These are phyloP conservation scores for Glycine soja DNA, from an alignment of 306 rosid genomes.

Conservation along the genomic window DNA sequence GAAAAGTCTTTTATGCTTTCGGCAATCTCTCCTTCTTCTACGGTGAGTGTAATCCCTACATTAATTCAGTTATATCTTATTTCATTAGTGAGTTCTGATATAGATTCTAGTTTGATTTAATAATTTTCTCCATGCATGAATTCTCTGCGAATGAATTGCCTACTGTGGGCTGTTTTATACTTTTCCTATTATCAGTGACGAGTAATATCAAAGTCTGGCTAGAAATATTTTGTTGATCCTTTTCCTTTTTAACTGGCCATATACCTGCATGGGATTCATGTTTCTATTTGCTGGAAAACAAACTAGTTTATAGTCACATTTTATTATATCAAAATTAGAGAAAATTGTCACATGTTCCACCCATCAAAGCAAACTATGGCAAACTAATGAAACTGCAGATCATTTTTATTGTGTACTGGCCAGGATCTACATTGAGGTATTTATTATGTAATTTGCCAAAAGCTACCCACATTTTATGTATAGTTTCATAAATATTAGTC, in stretches of 20 bases:
- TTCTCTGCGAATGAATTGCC: conserved; percentile 7
- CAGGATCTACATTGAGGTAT: conserved; percentile 27
- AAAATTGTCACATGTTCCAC: conserved; percentile 21
- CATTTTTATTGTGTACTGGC: conserved; percentile 4
- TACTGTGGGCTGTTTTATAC: conserved; percentile 9
- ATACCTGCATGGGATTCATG: conserved; percentile 14
- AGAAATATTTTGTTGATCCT: conserved; percentile 15
- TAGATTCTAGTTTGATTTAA: conserved; percentile 18
- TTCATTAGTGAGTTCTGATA: background rate
- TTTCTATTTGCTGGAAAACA: conserved; percentile 10
- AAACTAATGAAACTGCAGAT: conserved; percentile 1
- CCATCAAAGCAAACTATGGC: conserved; percentile 20
- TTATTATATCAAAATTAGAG: background rate
- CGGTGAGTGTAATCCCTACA: conserved; percentile 59
- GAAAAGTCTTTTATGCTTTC: conserved; percentile 80
- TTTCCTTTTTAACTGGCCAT: conserved; percentile 19
- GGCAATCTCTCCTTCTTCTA: conserved; percentile 83
- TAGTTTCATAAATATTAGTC: conserved; percentile 8
- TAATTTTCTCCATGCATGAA: conserved; percentile 2
- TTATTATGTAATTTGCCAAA: conserved; percentile 7
- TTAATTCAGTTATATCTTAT: background rate
- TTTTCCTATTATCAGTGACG: background rate
- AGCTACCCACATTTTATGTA: conserved; percentile 3
- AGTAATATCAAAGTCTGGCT: conserved; percentile 15
- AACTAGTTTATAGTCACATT: conserved; percentile 1